A percentile compares a stretch with the other conserved stretches of the same genome.
Conservation (phyloP, 2,329 filamentous ascomycete species). For the Exophiala xenobiotica region DNA sequence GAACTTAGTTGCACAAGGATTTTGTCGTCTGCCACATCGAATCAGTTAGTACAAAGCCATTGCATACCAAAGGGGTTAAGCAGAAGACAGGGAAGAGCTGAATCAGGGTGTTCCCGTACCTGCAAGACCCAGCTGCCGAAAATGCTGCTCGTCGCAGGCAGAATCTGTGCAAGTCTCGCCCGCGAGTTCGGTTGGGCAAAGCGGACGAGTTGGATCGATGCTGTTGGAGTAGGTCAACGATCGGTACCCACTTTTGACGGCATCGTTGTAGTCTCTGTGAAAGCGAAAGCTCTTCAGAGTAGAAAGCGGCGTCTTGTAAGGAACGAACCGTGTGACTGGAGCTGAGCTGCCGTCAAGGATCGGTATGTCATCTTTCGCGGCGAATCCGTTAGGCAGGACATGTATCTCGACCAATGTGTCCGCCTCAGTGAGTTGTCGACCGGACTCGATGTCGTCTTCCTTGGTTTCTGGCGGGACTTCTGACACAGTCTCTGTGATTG, state of each 20-base stretch:
- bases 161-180: slow-evolving; percentile 71
- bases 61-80: no score
- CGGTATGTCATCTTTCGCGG: neutral
- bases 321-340: slow-evolving; percentile 46
- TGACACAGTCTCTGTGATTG: slow-evolving; percentile 9
- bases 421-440: slow-evolving; percentile 14
- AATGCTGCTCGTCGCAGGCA: slow-evolving; percentile 77
- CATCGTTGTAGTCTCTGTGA: slow-evolving; percentile 70
- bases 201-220: slow-evolving; percentile 70
- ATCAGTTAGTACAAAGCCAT: slow-evolving; percentile 38
- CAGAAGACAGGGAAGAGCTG: slow-evolving; percentile 27
- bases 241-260: slow-evolving; percentile 73
- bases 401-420: slow-evolving; percentile 14
- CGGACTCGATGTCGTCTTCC: slow-evolving; percentile 18
- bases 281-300: slow-evolving; percentile 87
- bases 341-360: slow-evolving; percentile 9
- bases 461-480: slow-evolving; percentile 8
- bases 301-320: slow-evolving; percentile 81
- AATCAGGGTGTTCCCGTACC: slow-evolving; percentile 55
- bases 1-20: slow-evolving; percentile 52
- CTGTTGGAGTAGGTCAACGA: slow-evolving; percentile 93
- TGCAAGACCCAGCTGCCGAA: slow-evolving; percentile 67
- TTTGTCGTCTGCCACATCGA: slow-evolving; percentile 47
- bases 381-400: neutral
- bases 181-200: slow-evolving; percentile 75